A percentile compares a stretch with the other conserved stretches of the same genome.
Conservation (phyloP, 805 yeast species). For the Candida chauliodis region DNA sequence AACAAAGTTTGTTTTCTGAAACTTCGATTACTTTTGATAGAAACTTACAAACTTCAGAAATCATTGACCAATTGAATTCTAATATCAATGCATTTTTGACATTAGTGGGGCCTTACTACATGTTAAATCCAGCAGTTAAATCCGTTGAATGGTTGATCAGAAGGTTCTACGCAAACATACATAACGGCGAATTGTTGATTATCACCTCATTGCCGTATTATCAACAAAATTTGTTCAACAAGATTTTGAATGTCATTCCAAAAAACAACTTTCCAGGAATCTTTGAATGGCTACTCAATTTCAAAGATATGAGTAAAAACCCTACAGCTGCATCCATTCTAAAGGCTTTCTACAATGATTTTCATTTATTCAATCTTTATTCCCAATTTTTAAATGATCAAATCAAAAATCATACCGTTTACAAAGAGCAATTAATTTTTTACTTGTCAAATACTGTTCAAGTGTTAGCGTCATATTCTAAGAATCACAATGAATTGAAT, state of each 20-base stretch:
- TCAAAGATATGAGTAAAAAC: conserved; percentile 56
- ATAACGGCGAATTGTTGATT: conserved; percentile 70
- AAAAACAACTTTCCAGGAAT: conserved; percentile 64
- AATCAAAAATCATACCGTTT: conserved; percentile 53
- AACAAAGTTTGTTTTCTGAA: conserved; percentile 73
- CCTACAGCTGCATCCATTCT: conserved; percentile 71
- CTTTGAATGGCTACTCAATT: conserved; percentile 67
- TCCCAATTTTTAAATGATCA: conserved; percentile 50
- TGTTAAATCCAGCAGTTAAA: conserved; percentile 67
- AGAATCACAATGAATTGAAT: conserved; percentile 41
- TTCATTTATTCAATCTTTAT: conserved; percentile 64
- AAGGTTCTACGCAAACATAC: conserved; percentile 79
- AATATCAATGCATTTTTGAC: conserved; percentile 74
- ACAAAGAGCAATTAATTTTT: conserved; percentile 71
- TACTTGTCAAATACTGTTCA: conserved; percentile 71
- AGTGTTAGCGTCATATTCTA: conserved; percentile 60
- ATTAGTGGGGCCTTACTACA: conserved; percentile 73
- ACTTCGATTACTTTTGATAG: conserved; percentile 79
- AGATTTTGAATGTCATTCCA: conserved; percentile 69
- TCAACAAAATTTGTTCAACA: conserved; percentile 66
- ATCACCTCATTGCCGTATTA: conserved; percentile 80
- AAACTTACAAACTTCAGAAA: conserved; percentile 75
- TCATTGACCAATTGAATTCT: conserved; percentile 65
- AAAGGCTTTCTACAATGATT: conserved; percentile 66
- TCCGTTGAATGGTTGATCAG: conserved; percentile 95